Percentiles rank a stretch among this genome's conserved stretches.
Conservation (phyloP, 495 filamentous ascomycete species). For the Aspergillus affinis region DNA sequence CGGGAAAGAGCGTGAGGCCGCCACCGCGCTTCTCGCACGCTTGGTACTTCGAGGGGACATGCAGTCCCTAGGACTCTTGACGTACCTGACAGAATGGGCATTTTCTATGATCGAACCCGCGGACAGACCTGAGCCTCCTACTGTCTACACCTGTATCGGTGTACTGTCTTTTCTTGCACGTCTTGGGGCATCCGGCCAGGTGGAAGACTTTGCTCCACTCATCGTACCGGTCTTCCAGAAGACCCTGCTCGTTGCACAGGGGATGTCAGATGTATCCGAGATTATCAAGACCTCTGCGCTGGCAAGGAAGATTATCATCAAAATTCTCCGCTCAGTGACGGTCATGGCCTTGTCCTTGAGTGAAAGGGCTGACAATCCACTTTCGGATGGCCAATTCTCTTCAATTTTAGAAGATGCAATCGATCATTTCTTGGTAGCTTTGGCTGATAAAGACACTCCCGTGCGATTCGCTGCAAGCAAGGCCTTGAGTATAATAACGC, state of each 20-base stretch:
- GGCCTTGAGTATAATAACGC: conserved; percentile 79
- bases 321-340: conserved; percentile 72
- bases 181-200: conserved; percentile 58
- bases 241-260: conserved; percentile 41
- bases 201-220: conserved; percentile 51
- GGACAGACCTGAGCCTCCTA: conserved; percentile 29
- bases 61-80: conserved; percentile 70
- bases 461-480: conserved; percentile 91
- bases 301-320: conserved; percentile 77
- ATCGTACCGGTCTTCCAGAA: conserved; percentile 50
- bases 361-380: conserved; percentile 35
- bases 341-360: conserved; percentile 56
- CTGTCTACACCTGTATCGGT: conserved; percentile 66
- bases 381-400: conserved; percentile 44
- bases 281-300: conserved; percentile 65
- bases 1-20: conserved; percentile 86
- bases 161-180: conserved; percentile 76
- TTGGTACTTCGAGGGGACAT: conserved; percentile 84
- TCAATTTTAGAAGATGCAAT: conserved; percentile 53
- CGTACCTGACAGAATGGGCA: conserved; percentile 65
- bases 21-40: conserved; percentile 75
- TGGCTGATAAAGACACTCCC: conserved; percentile 84
- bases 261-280: conserved; percentile 39
- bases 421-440: conserved; percentile 67
- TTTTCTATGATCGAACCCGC: conserved; percentile 52